Conservation (phyloP, 2,329 filamentous ascomycete species). For the Myriosclerotinia duriaeana region DNA sequence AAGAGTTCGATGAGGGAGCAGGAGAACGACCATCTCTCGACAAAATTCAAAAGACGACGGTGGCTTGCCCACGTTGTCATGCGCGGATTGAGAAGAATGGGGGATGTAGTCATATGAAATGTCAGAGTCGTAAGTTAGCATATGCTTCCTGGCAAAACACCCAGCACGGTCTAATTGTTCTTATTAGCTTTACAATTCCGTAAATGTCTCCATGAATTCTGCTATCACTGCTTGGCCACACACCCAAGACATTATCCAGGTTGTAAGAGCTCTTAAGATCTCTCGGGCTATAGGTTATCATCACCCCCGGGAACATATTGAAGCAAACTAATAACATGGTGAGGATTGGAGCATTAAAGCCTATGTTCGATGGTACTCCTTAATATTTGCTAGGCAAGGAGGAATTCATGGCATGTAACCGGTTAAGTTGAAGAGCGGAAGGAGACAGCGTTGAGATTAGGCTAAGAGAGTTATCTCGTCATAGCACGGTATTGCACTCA, state of each 20-base stretch:
- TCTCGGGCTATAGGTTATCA: background rate
- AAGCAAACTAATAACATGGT: too few relatives aligned
- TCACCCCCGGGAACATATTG: background rate
- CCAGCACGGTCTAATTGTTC: background rate
- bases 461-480: too few relatives aligned
- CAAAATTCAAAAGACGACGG: background rate
- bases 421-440: too few relatives aligned
- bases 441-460: too few relatives aligned
- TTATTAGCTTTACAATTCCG: background rate
- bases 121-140: background rate
- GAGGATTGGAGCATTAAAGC: background rate
- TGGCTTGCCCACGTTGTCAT: background rate
- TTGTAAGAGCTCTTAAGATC: background rate
- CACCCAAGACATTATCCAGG: background rate
- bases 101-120: background rate
- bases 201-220: background rate
- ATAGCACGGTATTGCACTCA: background rate
- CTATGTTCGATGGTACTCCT: too few relatives aligned
- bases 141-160: background rate
- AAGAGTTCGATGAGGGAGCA: background rate
- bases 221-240: background rate
- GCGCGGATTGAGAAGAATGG: background rate
- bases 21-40: background rate
- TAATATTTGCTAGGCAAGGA: background rate
- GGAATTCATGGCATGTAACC: too few relatives aligned